Base-by-base conservation (phyloP, 352 stramenopile species). In the Blastocystis sp. region DNA sequence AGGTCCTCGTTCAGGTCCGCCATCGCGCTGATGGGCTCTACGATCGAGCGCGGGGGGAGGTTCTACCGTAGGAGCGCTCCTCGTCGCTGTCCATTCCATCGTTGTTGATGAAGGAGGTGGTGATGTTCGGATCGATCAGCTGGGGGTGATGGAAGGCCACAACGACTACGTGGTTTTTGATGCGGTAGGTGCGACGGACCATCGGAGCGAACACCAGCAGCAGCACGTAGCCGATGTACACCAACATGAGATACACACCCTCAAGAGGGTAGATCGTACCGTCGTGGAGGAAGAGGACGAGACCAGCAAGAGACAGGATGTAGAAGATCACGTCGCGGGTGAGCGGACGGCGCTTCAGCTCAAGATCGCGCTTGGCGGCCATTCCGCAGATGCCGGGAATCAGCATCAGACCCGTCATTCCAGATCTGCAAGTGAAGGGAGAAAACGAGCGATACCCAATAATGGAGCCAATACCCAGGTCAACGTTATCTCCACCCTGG, bases 311-410 rank as follows among this genome's bases (percentile, higher is more conserved):
- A 45, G 65, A 82, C 23, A 82, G n/a, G 11, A 84, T 41, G 65
- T 89, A 89, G 43, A 89, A 70, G n/a, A 82, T 40, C 21, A 88
- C 60, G 64, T 89, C 87, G 38, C 87, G 87, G 9, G 71, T 69
- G 11, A 89, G 43, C 1, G 87, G 77, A 11, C 87, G 76, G 5
- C 87, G 64, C 28, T 89, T 89, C 40, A 89, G 56, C 43, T 89
- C 66, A 2, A 89, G 76, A 62, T 74, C 77, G 62, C 65, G 40
- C 62, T 74, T 74, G 5, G 48, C 67, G 17, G 62, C 40, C 41
- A 87, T n/a, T 45, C 62, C 77, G 41, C 77, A 87, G 45, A 87
- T 60, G 23, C 77, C 77, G 71, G 77, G 77, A 76, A 87, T 77
- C 5, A 87, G 41, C 34, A 45, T 77, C 11, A 87, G 48, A 21